These are phyloP conservation scores for Sanghuangporus baumii DNA, from an alignment of 1,284 basidiomycete genomes.

Conservation along the genomic window DNA sequence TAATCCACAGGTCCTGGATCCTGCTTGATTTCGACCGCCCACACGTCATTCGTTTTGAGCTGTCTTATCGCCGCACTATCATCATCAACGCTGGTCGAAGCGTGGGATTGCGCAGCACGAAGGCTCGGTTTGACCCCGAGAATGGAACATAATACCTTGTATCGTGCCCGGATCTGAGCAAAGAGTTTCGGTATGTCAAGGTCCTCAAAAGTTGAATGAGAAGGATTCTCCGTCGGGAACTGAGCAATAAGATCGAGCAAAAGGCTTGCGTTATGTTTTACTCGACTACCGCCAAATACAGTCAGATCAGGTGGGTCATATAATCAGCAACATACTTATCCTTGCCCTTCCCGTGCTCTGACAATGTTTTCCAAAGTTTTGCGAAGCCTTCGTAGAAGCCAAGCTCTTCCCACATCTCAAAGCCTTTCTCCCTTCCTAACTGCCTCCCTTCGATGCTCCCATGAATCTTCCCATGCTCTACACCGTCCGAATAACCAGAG, in stretches of 20 bases:
- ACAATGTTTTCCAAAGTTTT: slow-evolving; percentile 56
- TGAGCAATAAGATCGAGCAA: slow-evolving; percentile 67
- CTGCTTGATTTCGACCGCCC: slow-evolving; percentile 5
- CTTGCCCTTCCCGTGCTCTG: slow-evolving; percentile 31
- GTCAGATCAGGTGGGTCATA: background rate
- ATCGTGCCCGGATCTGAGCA: slow-evolving; percentile 82
- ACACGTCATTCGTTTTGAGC: background rate
- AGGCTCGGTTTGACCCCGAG: slow-evolving; percentile 71
- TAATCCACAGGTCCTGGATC: slow-evolving; percentile 6
- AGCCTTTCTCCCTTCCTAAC: slow-evolving; percentile 86
- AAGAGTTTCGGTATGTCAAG: slow-evolving; percentile 74
- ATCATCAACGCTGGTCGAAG: background rate
- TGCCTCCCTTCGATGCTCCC: slow-evolving; percentile 91
- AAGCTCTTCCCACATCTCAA: slow-evolving; percentile 95
- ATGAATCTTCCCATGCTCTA: slow-evolving; percentile 81
- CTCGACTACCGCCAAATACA: slow-evolving; percentile 40
- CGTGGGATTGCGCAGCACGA: slow-evolving; percentile 24
- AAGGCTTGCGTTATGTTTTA: slow-evolving; percentile 56
- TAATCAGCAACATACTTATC: slow-evolving; percentile 37
- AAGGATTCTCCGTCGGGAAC: slow-evolving; percentile 77
- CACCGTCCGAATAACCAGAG: slow-evolving; percentile 71
- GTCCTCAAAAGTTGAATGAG: slow-evolving; percentile 39
- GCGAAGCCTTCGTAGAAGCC: slow-evolving; percentile 90
- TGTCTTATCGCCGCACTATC: background rate
- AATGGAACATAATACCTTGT: slow-evolving; percentile 79